Conservation (phyloP, 2,329 filamentous ascomycete genomes). For the Fusarium pininemorale region DNA sequence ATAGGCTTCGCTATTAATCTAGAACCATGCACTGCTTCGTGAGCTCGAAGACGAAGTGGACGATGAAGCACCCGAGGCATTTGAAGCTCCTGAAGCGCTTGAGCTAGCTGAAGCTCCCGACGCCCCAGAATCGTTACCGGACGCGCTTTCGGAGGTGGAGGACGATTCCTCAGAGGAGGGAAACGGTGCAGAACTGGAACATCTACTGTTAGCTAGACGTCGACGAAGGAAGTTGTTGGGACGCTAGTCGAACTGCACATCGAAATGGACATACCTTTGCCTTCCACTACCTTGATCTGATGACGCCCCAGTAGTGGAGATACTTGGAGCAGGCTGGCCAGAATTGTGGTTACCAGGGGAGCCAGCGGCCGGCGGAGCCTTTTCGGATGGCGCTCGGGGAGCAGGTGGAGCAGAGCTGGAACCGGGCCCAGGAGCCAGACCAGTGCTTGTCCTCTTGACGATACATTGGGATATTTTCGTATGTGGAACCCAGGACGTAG, state of each 20-base stretch:
- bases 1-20: not conserved
- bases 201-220: not conserved
- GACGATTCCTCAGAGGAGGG: not conserved
- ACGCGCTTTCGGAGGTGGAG: not conserved
- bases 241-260: not conserved
- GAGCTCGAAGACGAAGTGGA: not conserved
- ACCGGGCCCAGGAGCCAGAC: not conserved
- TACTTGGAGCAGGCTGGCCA: not conserved
- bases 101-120: not conserved
- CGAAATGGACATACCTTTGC: not conserved
- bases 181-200: not conserved
- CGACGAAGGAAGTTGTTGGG: too few relatives aligned
- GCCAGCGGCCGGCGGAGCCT: not conserved
- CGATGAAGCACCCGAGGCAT: not conserved
- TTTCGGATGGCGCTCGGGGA: not conserved
- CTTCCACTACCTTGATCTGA: not conserved
- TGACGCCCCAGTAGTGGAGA: fast-evolving
- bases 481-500: fast-evolving
- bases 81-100: not conserved
- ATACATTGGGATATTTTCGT: not conserved
- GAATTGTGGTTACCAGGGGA: not conserved
- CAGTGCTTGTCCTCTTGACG: not conserved
- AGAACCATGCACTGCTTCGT: not conserved
- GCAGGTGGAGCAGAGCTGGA: not conserved
- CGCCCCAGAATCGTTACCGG: fast-evolving